Evolutionary conservation across 805 yeast genomes (phyloP).

Genomic region (Clavispora vitiphila): DNA sequence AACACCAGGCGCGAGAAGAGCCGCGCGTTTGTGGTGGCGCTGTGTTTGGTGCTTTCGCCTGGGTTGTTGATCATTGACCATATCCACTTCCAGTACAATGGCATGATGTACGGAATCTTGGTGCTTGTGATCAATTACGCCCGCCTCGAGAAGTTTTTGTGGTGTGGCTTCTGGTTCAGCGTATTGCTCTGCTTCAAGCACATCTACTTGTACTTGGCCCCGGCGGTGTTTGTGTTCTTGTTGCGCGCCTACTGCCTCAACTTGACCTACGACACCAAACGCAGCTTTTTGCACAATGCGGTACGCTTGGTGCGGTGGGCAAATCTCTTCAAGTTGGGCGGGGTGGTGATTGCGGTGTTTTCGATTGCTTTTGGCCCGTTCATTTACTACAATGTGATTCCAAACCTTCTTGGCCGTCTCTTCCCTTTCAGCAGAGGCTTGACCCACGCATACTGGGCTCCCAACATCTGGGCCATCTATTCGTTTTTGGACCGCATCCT

Average conservation of each 20-base stretch:
- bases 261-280: conserved; percentile 22
- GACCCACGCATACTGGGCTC: conserved; percentile 99
- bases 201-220: conserved; percentile 87
- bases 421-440: conserved; percentile 94
- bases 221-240: conserved; percentile 81
- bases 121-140: conserved; percentile 72
- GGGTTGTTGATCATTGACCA: conserved; percentile 90
- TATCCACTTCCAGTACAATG: conserved; percentile 95
- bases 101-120: conserved; percentile 83
- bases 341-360: conserved; percentile 58
- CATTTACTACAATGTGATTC: conserved; percentile 51
- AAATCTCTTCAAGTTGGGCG: conserved; percentile 57
- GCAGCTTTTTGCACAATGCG: conserved; percentile 21
- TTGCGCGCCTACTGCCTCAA: conserved; percentile 69
- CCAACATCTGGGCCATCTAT: conserved; percentile 94
- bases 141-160: conserved; percentile 47
- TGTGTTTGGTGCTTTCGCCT: conserved; percentile 81
- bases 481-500: conserved; percentile 74
- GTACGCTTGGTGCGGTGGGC: conserved; percentile 46
- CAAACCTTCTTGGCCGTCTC: conserved; percentile 61
- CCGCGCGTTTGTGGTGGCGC: conserved; percentile 68
- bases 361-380: conserved; percentile 76
- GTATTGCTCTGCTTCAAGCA: conserved; percentile 88
- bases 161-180: conserved; percentile 67
- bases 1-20: conserved; percentile 33